Conservation (phyloP, 768 basidiomycete genomes). For the Galerina sulciceps region DNA sequence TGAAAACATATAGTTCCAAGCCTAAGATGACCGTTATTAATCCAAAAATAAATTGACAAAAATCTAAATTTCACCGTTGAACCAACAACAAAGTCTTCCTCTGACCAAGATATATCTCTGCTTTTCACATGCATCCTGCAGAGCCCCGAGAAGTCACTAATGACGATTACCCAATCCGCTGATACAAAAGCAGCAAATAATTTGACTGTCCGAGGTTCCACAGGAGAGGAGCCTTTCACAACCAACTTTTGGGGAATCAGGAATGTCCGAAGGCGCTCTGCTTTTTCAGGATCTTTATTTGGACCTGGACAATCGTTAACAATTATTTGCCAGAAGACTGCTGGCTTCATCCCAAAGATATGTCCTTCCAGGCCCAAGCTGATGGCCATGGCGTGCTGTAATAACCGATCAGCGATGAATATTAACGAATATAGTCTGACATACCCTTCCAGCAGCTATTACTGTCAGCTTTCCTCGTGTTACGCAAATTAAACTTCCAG, state of each 20-base stretch:
- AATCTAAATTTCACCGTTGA: not conserved
- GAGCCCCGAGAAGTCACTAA: constrained; percentile 14
- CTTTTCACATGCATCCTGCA: not conserved
- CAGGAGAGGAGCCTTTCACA: not conserved
- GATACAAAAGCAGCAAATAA: constrained; percentile 22
- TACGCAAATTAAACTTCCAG: not conserved
- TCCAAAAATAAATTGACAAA: not conserved
- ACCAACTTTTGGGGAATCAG: not conserved
- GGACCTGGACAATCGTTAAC: not conserved
- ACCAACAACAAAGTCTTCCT: not conserved
- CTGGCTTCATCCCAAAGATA: not conserved
- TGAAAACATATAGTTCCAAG: constrained; percentile 9
- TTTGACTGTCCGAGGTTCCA: constrained; percentile 3
- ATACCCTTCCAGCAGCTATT: not conserved
- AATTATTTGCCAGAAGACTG: not conserved
- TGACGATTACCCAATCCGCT: not conserved
- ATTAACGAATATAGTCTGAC: constrained; percentile 10
- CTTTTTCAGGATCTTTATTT: not conserved
- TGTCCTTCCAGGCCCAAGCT: not conserved
- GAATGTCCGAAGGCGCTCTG: not conserved
- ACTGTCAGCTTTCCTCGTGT: not conserved
- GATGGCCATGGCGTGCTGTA: not conserved
- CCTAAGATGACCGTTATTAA: not conserved
- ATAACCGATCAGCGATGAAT: constrained; percentile 3
- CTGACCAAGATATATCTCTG: not conserved